Conservation (phyloP, 208 protist species). For the Leishmania braziliensis region DNA sequence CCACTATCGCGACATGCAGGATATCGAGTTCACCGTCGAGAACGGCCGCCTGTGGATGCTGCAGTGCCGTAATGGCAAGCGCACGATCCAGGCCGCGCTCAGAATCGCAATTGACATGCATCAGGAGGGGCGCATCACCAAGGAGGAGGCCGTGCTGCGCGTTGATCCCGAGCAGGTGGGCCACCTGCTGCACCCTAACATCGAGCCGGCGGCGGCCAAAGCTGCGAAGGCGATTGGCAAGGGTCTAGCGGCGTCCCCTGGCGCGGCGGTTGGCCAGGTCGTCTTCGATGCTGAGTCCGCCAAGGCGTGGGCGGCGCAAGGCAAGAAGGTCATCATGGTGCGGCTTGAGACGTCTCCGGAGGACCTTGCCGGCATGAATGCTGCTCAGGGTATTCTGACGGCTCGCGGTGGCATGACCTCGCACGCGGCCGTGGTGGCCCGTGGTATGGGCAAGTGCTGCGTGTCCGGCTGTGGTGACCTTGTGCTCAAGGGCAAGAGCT, state of each 20-base stretch:
- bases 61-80: slow-evolving; percentile 94
- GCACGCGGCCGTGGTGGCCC: slow-evolving; percentile 96
- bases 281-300: slow-evolving; percentile 89
- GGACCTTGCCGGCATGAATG: slow-evolving; percentile 93
- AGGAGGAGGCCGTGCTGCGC: slow-evolving; percentile 88
- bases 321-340: slow-evolving; percentile 91
- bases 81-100: slow-evolving; percentile 90
- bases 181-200: slow-evolving; percentile 90
- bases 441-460: slow-evolving; percentile 96
- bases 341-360: slow-evolving; percentile 95
- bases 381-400: slow-evolving; percentile 91
- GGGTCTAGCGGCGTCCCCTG: slow-evolving; percentile 93
- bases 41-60: slow-evolving; percentile 94
- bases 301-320: slow-evolving; percentile 49
- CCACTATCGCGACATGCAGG: slow-evolving; percentile 96
- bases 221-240: slow-evolving; percentile 77
- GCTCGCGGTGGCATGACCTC: slow-evolving; percentile 95
- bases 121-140: slow-evolving; percentile 88
- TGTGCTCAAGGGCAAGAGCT: slow-evolving; percentile 59
- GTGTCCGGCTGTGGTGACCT: slow-evolving; percentile 90
- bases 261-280: slow-evolving; percentile 90
- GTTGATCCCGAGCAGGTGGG: slow-evolving; percentile 85
- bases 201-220: slow-evolving; percentile 66
- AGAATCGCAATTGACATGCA: slow-evolving; percentile 93
- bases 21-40: slow-evolving; percentile 97